Percentiles rank a stretch among this genome's conserved stretches.
phyloP scores from a whole-genome alignment of 306 rosid species.

The Trifolium fragiferum region DNA sequence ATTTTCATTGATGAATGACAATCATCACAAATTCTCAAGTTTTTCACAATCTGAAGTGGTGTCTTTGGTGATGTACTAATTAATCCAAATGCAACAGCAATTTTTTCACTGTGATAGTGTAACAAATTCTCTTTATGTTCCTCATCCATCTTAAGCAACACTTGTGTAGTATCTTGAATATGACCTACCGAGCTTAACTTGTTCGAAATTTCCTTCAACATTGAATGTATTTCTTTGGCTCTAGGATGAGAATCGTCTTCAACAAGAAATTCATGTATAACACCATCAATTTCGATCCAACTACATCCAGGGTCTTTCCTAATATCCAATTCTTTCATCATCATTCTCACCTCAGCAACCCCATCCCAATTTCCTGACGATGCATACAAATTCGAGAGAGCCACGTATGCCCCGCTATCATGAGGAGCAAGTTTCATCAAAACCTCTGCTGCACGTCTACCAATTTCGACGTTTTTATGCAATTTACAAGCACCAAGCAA shows the following conservation, averaged over 20 bases:
- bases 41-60: constrained; percentile 64
- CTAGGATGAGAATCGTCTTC: constrained; percentile 71
- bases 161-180: constrained; percentile 60
- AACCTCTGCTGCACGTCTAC: constrained; percentile 56
- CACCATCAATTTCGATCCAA: constrained; percentile 76
- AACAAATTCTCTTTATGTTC: constrained; percentile 58
- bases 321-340: constrained; percentile 72
- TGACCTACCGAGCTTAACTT: constrained; percentile 60
- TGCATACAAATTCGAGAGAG: constrained; percentile 82
- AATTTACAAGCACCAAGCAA: constrained; percentile 80
- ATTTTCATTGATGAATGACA: constrained; percentile 77
- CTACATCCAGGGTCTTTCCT: constrained; percentile 88
- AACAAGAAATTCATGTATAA: constrained; percentile 74
- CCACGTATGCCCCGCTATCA: constrained; percentile 84
- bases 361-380: constrained; percentile 70
- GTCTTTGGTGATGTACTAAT: constrained; percentile 61
- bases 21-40: constrained; percentile 75
- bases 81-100: constrained; percentile 83
- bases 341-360: constrained; percentile 70
- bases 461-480: constrained; percentile 65
- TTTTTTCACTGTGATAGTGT: constrained; percentile 81
- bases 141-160: constrained; percentile 70
- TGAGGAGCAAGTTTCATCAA: constrained; percentile 67
- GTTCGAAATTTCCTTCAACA: constrained; percentile 65
- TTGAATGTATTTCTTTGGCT: constrained; percentile 69